Conservation (phyloP, 164 flowering plant genomes). For the Umbilicus rupestris region DNA sequence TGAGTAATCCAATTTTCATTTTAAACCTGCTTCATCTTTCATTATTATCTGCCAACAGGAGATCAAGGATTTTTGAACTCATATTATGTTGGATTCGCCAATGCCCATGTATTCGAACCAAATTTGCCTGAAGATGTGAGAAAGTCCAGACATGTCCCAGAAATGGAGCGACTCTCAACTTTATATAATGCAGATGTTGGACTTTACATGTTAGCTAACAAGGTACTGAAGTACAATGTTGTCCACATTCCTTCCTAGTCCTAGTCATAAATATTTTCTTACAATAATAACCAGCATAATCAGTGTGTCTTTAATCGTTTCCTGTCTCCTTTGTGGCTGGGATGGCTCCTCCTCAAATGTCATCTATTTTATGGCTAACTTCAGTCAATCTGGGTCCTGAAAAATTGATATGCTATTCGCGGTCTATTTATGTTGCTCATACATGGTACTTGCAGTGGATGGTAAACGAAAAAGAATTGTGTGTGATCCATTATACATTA, state of each 20-base stretch:
- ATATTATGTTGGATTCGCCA: constrained; percentile 68
- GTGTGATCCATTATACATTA: constrained; percentile 94
- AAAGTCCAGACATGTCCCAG: constrained; percentile 57
- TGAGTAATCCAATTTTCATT: neutral
- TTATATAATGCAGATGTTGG: constrained; percentile 99
- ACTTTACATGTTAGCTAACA: constrained; percentile 97
- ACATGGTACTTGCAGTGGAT: constrained; percentile 68
- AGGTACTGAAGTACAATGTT: constrained; percentile 33
- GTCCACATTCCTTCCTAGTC: neutral
- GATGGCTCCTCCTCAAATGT: too few relatives aligned
- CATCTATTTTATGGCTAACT: neutral
- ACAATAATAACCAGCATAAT: neutral
- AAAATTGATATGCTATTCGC: constrained; percentile 2
- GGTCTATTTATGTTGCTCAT: constrained; percentile 1
- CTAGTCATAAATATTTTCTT: neutral
- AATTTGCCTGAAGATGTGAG: constrained; percentile 36
- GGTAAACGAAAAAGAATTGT: constrained; percentile 90
- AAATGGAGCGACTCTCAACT: constrained; percentile 94
- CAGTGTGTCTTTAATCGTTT: too few relatives aligned
- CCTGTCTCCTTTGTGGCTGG: too few relatives aligned
- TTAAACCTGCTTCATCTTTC: neutral
- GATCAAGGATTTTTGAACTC: constrained; percentile 98
- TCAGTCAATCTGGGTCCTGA: neutral
- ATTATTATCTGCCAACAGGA: constrained; percentile 30
- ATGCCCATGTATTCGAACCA: constrained; percentile 88